These are phyloP conservation scores for Torrubiella hemipterigena DNA, from an alignment of 2,329 filamentous ascomycete genomes.

Conservation along the genomic window DNA sequence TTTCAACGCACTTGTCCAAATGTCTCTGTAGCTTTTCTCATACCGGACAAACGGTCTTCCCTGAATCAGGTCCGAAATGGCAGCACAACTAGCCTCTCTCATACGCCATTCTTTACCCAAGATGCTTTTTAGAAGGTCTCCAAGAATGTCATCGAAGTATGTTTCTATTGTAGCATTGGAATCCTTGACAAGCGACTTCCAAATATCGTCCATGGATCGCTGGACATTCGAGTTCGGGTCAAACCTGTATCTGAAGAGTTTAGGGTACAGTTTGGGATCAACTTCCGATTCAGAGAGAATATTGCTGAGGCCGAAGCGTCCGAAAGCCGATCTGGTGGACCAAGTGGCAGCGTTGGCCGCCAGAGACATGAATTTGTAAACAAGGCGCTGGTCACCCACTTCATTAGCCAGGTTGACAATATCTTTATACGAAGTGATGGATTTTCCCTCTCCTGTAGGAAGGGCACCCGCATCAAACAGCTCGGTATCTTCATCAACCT, in stretches of 20 bases:
- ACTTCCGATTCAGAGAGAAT: conserved; percentile 80
- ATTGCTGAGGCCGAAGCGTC: conserved; percentile 81
- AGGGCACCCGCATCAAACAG: conserved; percentile 85
- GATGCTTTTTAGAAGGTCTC: conserved; percentile 75
- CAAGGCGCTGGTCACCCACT: conserved; percentile 88
- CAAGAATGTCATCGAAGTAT: conserved; percentile 81
- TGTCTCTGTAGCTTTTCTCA: conserved; percentile 69
- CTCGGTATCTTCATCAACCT: conserved; percentile 82
- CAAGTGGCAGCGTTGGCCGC: conserved; percentile 93
- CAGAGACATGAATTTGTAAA: conserved; percentile 97
- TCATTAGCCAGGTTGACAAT: conserved; percentile 94
- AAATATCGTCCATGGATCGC: conserved; percentile 94
- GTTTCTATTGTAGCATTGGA: conserved; percentile 61
- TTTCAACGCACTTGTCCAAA: conserved; percentile 79
- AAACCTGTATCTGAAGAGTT: conserved; percentile 87
- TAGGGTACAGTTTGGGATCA: conserved; percentile 90
- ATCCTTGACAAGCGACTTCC: conserved; percentile 91
- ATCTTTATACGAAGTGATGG: conserved; percentile 92
- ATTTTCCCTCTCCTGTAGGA: conserved; percentile 79
- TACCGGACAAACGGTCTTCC: conserved; percentile 67
- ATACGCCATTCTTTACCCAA: conserved; percentile 88
- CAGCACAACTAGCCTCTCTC: conserved; percentile 82
- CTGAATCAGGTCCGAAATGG: conserved; percentile 77
- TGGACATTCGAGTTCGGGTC: conserved; percentile 92
- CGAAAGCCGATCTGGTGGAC: conserved; percentile 94